Evolutionary conservation across 139 green algal genomes (phyloP), one percentile per base, ranked within the genome.

Genomic region (Volvox africanus): DNA sequence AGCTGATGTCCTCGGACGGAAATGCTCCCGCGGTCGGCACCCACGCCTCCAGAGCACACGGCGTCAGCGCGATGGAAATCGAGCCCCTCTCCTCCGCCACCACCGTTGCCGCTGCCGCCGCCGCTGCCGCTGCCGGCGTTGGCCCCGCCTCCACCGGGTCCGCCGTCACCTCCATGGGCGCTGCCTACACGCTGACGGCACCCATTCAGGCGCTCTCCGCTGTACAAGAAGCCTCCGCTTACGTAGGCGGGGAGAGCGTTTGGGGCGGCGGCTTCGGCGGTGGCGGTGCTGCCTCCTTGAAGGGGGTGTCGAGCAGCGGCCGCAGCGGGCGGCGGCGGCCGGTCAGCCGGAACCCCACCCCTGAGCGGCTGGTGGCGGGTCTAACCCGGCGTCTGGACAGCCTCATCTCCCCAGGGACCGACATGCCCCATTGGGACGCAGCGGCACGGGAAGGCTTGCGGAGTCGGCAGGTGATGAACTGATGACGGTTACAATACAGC

Each of bases 381-480:
- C 28, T 89, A 6, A 50, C 28, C 5, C 69, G 85, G 37, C 68
- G 85, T 26, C n/a, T 89, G 14, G 85, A 89, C 44, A 73, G 26
- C 37, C 14, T 89, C 6, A 30, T 82, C 21, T 12, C 85, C 14
- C 33, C 11, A 1, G 69, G 37, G 5, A 37, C 36, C 36, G 85
- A 82, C 36, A 89, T 89, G 85, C 85, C 85, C 1, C 35, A 62
- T 6, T 89, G 85, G 85, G 85, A 89, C 12, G 85, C 85, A 16
- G 85, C 85, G 0, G 85, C 85, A 0, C 85, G 85, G 1, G 85
- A 89, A 18, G 36, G 83, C 13, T 0, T 28, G 6, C 35, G 33
- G 0, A 80, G 83, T 65, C 67, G 67, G 35, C 83, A 68, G 83
- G 83, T 80, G 67, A 3, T 55, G 44, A n/a, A n/a, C n/a, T n/a